Percentiles rank a stretch among this genome's conserved stretches.
phyloP scores from a whole-genome alignment of 345 rosid genomes.

The Diplotaxis tenuifolia region DNA sequence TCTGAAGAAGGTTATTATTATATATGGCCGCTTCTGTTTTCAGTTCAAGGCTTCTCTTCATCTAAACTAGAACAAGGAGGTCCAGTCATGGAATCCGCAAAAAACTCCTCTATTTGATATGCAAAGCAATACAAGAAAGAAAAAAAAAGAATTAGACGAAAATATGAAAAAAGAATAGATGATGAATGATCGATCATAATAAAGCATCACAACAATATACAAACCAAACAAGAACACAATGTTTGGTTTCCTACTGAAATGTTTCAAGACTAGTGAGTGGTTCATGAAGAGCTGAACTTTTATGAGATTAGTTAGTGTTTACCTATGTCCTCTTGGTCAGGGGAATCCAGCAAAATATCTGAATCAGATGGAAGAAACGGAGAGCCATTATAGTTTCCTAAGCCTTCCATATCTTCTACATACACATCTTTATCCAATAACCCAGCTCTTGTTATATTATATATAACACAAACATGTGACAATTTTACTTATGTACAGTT shows the following conservation, averaged over 20 bases:
- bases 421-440: slow-evolving; percentile 23
- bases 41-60: slow-evolving; percentile 66
- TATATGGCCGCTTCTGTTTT: slow-evolving; percentile 26
- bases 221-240: background rate
- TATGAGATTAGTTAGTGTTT: slow-evolving; percentile 14
- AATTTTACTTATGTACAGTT: background rate
- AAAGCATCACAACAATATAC: background rate
- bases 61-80: slow-evolving; percentile 78
- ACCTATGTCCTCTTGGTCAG: slow-evolving; percentile 90
- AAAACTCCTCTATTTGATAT: slow-evolving; percentile 65
- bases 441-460: slow-evolving; percentile 1
- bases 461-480: background rate
- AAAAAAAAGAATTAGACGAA: background rate
- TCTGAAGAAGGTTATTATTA: slow-evolving; percentile 7
- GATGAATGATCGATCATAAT: background rate
- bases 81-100: slow-evolving; percentile 84
- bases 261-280: background rate
- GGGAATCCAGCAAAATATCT: slow-evolving; percentile 92
- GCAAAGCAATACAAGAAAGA: background rate
- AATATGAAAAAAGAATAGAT: background rate
- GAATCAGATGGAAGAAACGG: slow-evolving; percentile 96
- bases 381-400: slow-evolving; percentile 92
- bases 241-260: background rate
- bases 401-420: slow-evolving; percentile 80
- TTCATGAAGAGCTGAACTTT: background rate